A percentile compares a stretch with the other conserved stretches of the same genome.
phyloP scores from a whole-genome alignment of 2,329 filamentous ascomycete species.

The Epichloe aotearoae region DNA sequence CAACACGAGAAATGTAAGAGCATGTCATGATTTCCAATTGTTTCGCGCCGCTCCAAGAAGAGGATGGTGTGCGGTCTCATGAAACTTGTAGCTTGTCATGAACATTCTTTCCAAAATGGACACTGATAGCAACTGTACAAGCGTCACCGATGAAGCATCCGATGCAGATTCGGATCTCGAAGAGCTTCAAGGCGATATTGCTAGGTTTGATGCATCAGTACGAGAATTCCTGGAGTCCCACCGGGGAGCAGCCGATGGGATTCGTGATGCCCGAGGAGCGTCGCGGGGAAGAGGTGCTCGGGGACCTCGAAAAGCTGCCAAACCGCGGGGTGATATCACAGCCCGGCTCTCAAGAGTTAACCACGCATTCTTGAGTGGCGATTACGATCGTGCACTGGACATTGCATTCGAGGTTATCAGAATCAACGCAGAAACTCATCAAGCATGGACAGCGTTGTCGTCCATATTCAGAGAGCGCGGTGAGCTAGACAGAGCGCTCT shows the following conservation, averaged over 20 bases:
- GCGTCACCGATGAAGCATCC: conserved; percentile 17
- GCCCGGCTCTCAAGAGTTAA: conserved; percentile 53
- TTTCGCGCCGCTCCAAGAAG: neutral
- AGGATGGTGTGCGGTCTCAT: neutral
- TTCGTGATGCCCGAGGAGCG: conserved; percentile 10
- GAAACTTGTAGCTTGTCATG: neutral
- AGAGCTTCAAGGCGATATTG: conserved; percentile 30
- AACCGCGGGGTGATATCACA: conserved; percentile 60
- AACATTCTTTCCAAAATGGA: neutral
- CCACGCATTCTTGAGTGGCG: conserved; percentile 49
- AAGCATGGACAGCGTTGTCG: conserved; percentile 50
- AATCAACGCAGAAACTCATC: conserved; percentile 53
- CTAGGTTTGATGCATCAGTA: conserved; percentile 29
- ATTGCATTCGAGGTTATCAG: conserved; percentile 50
- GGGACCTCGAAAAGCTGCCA: conserved; percentile 46
- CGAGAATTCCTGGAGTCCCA: conserved; percentile 27
- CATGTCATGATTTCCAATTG: neutral
- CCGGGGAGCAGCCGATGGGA: conserved; percentile 13
- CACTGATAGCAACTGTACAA: conserved; percentile 5
- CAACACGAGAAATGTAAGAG: conserved; percentile 1
- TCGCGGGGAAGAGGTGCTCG: conserved; percentile 19
- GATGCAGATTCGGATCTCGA: conserved; percentile 32
- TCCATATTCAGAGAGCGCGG: conserved; percentile 49
- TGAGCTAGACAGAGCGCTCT: conserved; percentile 42
- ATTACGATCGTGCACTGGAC: conserved; percentile 46